Conservation (phyloP, 345 rosid genomes). For the Kernera saxatilis region DNA sequence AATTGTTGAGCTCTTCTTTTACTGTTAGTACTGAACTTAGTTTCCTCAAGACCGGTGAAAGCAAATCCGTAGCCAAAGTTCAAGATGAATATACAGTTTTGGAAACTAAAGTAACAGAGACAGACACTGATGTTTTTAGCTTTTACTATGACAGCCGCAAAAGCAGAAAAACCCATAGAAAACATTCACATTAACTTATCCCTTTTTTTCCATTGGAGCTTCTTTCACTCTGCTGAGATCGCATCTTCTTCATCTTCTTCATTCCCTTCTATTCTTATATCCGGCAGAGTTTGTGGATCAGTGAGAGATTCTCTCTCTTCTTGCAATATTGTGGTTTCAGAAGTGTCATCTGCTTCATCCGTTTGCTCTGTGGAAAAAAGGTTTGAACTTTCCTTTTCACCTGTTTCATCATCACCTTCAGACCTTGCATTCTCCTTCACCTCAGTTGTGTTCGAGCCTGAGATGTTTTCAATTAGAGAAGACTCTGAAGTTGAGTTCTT, state of each 20-base stretch:
- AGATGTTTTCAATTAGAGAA: conserved; percentile 15
- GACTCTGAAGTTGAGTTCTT: conserved; percentile 32
- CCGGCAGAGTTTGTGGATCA: conserved; percentile 51
- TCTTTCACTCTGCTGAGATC: conserved; percentile 41
- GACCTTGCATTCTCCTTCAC: conserved; percentile 33
- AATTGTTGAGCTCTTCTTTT: neutral
- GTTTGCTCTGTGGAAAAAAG: conserved; percentile 27
- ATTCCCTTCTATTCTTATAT: conserved; percentile 31
- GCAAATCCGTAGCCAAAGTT: conserved; percentile 16
- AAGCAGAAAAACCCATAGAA: conserved; percentile 1
- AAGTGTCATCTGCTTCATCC: conserved; percentile 29
- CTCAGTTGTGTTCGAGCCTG: conserved; percentile 34
- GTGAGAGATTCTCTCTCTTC: conserved; percentile 44
- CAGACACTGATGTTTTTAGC: neutral
- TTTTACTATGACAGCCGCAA: conserved; percentile 16
- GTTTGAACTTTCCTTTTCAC: conserved; percentile 31
- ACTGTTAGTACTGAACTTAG: neutral
- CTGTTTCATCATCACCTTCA: conserved; percentile 28
- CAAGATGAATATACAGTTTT: conserved; percentile 26
- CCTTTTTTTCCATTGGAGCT: neutral
- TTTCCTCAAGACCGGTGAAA: conserved; percentile 5
- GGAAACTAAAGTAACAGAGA: conserved; percentile 7
- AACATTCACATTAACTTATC: conserved; percentile 11
- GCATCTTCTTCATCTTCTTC: conserved; percentile 34
- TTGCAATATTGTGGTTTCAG: conserved; percentile 34